Conservation (phyloP, 352 stramenopile species). For the Phytophthora podocarpi region DNA sequence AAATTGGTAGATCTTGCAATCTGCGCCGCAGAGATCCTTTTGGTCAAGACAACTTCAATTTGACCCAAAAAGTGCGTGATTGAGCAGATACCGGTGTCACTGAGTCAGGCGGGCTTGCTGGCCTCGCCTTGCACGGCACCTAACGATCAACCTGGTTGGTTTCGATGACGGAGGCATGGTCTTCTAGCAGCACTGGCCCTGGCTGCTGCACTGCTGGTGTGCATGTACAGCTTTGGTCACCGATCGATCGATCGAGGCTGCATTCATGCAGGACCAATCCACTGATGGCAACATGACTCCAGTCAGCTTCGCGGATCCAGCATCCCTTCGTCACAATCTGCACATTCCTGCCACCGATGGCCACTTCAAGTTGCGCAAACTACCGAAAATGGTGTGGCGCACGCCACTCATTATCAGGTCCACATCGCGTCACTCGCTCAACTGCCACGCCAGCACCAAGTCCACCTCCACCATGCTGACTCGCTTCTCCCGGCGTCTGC, state of each 20-base stretch:
- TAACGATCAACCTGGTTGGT: too few species aligned
- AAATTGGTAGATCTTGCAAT: too few species aligned
- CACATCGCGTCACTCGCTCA: constrained; percentile 21
- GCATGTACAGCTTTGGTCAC: constrained; percentile 5
- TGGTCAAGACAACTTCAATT: not conserved
- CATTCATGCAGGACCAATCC: constrained; percentile 4
- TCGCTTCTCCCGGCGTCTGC: constrained; percentile 19
- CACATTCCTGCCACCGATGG: constrained; percentile 9
- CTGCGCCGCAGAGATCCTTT: not conserved
- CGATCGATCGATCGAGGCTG: not conserved
- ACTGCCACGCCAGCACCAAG: constrained; percentile 5
- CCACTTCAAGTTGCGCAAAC: constrained; percentile 24
- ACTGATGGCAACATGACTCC: too few species aligned
- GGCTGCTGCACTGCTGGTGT: too few species aligned
- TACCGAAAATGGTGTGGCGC: constrained; percentile 18
- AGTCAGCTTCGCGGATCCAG: too few species aligned
- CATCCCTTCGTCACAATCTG: constrained; percentile 19
- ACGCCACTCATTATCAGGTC: constrained; percentile 21
- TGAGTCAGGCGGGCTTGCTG: not conserved
- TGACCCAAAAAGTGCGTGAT: not conserved
- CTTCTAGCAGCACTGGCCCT: not conserved
- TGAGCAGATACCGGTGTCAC: too few species aligned
- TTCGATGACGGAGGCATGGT: too few species aligned
- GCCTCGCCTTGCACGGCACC: not conserved
- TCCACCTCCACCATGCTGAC: constrained; percentile 22